Evolutionary conservation across 228 moss, liverwort and hornwort genomes (phyloP).

Genomic region (Sphagnum fallax): DNA sequence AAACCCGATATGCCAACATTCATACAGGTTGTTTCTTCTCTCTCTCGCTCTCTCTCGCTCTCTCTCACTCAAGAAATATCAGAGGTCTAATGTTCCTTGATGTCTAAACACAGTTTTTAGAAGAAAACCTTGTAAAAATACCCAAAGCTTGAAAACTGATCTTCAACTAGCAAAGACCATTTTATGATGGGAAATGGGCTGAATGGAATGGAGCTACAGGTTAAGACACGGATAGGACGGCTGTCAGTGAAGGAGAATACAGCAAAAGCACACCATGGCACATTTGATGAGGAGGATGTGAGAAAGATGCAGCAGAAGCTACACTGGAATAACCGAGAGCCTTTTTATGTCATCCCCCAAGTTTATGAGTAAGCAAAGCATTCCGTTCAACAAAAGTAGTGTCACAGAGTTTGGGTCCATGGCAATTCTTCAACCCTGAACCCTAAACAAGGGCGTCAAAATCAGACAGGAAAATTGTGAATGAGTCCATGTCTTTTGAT

Average conservation of each 20-base stretch:
- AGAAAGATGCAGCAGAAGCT: constrained; percentile 62
- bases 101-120: background rate
- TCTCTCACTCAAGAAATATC: background rate
- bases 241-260: constrained; percentile 61
- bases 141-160: background rate
- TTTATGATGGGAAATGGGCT: too few species aligned
- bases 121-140: background rate
- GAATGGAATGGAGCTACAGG: constrained; percentile 16
- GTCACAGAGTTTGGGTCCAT: background rate
- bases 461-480: too few species aligned
- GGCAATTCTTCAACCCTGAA: background rate
- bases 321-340: constrained; percentile 44
- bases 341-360: constrained; percentile 59
- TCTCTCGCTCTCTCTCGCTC: background rate
- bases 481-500: too few species aligned
- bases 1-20: constrained; percentile 54
- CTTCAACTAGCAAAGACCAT: too few species aligned
- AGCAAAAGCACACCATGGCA: constrained; percentile 71
- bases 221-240: constrained; percentile 58
- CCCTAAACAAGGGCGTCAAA: too few species aligned
- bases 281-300: constrained; percentile 70
- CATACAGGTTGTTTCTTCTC: constrained; percentile 30
- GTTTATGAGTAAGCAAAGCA: constrained; percentile 60
- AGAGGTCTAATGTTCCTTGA: too few species aligned
- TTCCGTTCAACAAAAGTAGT: background rate